Evolutionary conservation across 495 filamentous ascomycete species (phyloP).

Genomic region (Podospora appendiculata): DNA sequence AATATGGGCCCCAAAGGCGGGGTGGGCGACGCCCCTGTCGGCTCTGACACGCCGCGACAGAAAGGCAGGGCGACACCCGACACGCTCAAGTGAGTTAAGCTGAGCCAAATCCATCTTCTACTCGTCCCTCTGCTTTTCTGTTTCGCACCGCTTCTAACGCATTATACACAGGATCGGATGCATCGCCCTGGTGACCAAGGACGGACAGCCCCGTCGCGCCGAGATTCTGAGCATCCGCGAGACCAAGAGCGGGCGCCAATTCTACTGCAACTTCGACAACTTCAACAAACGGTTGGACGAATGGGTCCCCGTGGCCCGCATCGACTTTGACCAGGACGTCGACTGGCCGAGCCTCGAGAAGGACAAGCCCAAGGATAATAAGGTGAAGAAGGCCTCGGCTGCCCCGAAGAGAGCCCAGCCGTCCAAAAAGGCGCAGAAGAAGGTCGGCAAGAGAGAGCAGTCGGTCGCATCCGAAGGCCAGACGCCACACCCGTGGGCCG

Average conservation of each 20-base stretch:
- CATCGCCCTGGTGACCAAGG: conserved; percentile 46
- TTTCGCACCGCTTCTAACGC: conserved; percentile 2
- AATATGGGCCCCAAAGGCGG: no score
- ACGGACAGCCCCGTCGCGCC: conserved; percentile 79
- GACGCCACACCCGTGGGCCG: conserved; percentile 39
- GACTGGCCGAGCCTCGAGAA: conserved; percentile 53
- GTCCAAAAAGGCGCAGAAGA: conserved; percentile 49
- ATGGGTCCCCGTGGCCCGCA: conserved; percentile 75
- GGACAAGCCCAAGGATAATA: conserved; percentile 45
- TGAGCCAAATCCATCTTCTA: no score
- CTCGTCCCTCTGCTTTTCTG: neutral
- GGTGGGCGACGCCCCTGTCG: conserved; percentile 30
- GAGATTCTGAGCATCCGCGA: conserved; percentile 87
- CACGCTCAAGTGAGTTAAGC: conserved; percentile 56
- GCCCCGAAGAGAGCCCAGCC: conserved; percentile 38
- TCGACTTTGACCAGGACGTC: conserved; percentile 63
- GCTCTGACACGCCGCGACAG: conserved; percentile 46
- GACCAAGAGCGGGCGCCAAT: conserved; percentile 73
- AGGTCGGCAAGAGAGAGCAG: conserved; percentile 41
- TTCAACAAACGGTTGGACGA: conserved; percentile 99
- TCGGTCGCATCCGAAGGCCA: conserved; percentile 37
- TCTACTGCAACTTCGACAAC: conserved; percentile 97
- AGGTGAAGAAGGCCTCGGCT: conserved; percentile 33
- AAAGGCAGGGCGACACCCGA: conserved; percentile 73
- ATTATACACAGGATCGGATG: conserved; percentile 32